Conservation (phyloP, 768 basidiomycete genomes). For the Psilocybe subaeruginosa region DNA sequence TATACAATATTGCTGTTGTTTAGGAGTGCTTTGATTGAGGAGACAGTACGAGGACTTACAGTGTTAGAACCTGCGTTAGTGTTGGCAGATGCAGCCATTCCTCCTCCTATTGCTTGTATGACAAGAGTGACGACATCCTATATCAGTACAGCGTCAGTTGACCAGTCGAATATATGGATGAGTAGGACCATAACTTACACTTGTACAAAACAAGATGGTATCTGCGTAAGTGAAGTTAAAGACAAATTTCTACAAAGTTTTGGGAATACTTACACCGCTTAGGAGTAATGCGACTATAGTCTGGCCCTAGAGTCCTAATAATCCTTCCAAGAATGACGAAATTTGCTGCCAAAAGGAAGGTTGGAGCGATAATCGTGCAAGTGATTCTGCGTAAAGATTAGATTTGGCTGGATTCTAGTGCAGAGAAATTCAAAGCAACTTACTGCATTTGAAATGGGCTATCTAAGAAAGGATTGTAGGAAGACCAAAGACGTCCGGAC, state of each 20-base stretch:
- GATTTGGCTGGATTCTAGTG: neutral
- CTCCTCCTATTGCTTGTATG: neutral
- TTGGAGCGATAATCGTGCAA: slow-evolving; percentile 54
- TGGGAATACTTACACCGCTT: slow-evolving; percentile 29
- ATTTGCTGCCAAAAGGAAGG: slow-evolving; percentile 57
- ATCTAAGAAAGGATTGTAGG: slow-evolving; percentile 22
- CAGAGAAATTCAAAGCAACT: slow-evolving; percentile 11
- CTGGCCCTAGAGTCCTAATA: slow-evolving; percentile 43
- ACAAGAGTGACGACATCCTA: no score
- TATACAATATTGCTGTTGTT: neutral
- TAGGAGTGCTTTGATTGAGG: no score
- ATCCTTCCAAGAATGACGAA: slow-evolving; percentile 57
- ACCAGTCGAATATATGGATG: no score
- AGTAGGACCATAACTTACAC: slow-evolving; percentile 25
- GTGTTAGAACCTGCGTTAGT: no score
- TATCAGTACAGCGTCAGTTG: no score
- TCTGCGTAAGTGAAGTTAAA: no score
- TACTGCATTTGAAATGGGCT: slow-evolving; percentile 45
- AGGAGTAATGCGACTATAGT: slow-evolving; percentile 52
- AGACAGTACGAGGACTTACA: no score
- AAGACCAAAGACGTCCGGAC: slow-evolving; percentile 59
- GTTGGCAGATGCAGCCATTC: no score
- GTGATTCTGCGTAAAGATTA: slow-evolving; percentile 32
- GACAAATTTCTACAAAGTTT: no score
- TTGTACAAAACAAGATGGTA: slow-evolving; percentile 37